phyloP scores from a whole-genome alignment of 495 filamentous ascomycete species.

The Venustampulla echinocandica region DNA sequence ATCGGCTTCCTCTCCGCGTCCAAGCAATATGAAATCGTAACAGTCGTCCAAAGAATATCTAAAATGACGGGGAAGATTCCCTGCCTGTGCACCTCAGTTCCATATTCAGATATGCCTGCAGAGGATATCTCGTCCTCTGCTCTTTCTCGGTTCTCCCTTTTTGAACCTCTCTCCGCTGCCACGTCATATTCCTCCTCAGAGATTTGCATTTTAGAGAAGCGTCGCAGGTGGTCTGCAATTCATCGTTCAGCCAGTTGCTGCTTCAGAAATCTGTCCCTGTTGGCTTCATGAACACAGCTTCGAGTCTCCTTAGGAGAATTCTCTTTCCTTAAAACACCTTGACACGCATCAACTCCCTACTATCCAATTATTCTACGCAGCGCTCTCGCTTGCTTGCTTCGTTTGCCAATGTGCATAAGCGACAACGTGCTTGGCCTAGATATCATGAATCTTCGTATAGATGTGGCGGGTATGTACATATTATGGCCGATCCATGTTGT shows the following conservation, averaged over 20 bases:
- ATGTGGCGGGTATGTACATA: conserved; percentile 11
- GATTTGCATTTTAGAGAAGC: no score
- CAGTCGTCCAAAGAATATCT: conserved; percentile 10
- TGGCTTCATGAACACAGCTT: not conserved
- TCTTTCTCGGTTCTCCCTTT: no score
- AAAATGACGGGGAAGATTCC: not conserved
- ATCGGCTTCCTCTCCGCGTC: conserved; percentile 19
- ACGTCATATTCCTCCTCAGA: no score
- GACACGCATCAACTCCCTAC: not conserved
- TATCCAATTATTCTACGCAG: conserved; percentile 5
- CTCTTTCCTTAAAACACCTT: not conserved
- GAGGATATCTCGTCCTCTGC: not conserved
- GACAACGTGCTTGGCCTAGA: conserved; percentile 23
- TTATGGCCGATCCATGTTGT: conserved; percentile 7
- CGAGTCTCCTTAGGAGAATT: conserved; percentile 10
- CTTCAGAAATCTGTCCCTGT: not conserved
- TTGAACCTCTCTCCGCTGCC: no score
- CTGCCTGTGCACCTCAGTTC: not conserved
- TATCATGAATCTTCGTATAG: conserved; percentile 9
- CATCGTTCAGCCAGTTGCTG: not conserved
- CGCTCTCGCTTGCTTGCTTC: conserved; percentile 9
- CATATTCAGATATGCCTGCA: conserved; percentile 4
- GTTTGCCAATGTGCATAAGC: conserved; percentile 25
- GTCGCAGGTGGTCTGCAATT: no score
- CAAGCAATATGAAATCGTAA: conserved; percentile 18